Evolutionary conservation across 495 filamentous ascomycete species (phyloP), one percentile per base, ranked within the genome.

Genomic region (Aspergillus avenaceus): DNA sequence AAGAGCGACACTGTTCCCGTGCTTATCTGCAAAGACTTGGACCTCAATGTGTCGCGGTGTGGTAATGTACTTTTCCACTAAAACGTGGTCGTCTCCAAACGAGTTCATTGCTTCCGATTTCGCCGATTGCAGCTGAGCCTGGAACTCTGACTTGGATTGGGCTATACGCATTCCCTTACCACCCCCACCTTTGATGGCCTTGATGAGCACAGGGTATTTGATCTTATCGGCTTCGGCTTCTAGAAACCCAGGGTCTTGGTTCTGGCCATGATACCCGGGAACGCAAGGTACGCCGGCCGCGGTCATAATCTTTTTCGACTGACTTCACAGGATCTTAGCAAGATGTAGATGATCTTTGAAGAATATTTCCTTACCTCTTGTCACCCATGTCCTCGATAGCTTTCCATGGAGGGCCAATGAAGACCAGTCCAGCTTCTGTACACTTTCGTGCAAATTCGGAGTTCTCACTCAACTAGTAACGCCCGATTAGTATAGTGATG

Each of bases 151-250:
- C 25, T 87, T 82, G 1, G 72, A 82, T 45, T 75, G 64, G 6
- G 86, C 90, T 58, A 97, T 97, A n/a, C 93, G 78, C 93, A 99
- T 99, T n/a, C 93, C 93, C 65, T 99, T 98, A 12, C 93, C 93
- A 47, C 93, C 93, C 28, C 93, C 93, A 2, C 93, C 93, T 64
- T 91, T 95, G 48, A 97, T 91, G 29, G 95, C 95, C 73, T 99
- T 99, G 34, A 99, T 80, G 13, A 99, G 79, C 13, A 99, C 95
- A 0, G 93, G 93, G 53, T 90, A 99, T 49, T 82, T 82, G 62
- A 97, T 90, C 60, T 86, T 83, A 51, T 81, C 78, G 14, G 93
- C 93, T 63, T 91, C 79, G 8, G 70, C 69, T 51, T 86, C 75
- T 36, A 99, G 76, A 60, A 85, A 81, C 25, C 74, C 67, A 3